These are phyloP conservation scores for Hemisphaericaspora subhashii DNA, from an alignment of 1,139 yeast species.

Conservation along the genomic window DNA sequence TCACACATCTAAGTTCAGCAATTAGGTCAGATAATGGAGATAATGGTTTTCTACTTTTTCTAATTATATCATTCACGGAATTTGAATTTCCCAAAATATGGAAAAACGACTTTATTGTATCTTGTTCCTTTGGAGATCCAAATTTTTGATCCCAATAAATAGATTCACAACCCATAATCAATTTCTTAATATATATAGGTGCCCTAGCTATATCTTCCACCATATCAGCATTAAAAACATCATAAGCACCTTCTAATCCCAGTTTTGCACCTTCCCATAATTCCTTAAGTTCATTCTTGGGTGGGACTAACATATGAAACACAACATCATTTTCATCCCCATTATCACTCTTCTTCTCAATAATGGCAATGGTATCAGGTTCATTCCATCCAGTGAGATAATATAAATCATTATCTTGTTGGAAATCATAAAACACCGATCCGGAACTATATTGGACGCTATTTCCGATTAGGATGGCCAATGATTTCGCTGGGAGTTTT, in stretches of 20 bases:
- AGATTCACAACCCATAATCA: conserved; percentile 47
- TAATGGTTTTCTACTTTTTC: conserved; percentile 32
- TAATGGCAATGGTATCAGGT: conserved; percentile 76
- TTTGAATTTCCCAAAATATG: conserved; percentile 9
- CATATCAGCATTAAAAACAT: conserved; percentile 84
- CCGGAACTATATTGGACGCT: conserved; percentile 79
- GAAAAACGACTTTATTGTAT: conserved; percentile 12
- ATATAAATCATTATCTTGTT: conserved; percentile 85
- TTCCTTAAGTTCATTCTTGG: conserved; percentile 73
- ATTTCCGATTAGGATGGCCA: conserved; percentile 76
- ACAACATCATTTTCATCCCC: conserved; percentile 52
- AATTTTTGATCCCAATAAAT: conserved; percentile 51
- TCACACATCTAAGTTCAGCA: conserved; percentile 62
- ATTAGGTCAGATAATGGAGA: conserved; percentile 49
- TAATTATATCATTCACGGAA: conserved; percentile 22
- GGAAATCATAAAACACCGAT: conserved; percentile 86
- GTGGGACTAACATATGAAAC: conserved; percentile 83
- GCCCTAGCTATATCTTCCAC: conserved; percentile 53
- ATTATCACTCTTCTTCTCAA: conserved; percentile 58
- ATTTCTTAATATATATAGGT: conserved; percentile 40
- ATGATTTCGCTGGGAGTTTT: conserved; percentile 59
- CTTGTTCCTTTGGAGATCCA: conserved; percentile 11
- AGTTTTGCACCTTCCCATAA: conserved; percentile 95
- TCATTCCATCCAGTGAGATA: conserved; percentile 93
- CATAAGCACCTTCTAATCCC: conserved; percentile 79